Evolutionary conservation across 805 yeast genomes (phyloP).

Genomic region (Nakazawaea ambrosiae): DNA sequence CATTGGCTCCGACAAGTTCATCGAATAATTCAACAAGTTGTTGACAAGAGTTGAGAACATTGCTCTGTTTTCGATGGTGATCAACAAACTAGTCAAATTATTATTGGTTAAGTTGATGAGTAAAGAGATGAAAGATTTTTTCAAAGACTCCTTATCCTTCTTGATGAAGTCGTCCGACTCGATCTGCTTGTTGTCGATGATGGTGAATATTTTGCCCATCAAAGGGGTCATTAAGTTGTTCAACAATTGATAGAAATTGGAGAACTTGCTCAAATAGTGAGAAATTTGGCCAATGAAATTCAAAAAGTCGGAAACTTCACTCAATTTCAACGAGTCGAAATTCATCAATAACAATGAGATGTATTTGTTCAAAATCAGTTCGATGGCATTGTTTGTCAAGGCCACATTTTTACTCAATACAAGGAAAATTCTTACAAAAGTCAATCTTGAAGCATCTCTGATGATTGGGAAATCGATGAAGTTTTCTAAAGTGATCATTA

Average conservation of each 20-base stretch:
- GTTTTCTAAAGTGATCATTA: conserved; percentile 74
- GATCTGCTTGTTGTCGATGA: conserved; percentile 17
- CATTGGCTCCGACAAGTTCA: conserved; percentile 54
- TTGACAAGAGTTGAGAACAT: conserved; percentile 55
- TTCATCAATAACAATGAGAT: conserved; percentile 57
- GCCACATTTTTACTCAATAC: conserved; percentile 43
- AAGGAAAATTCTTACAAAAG: conserved; percentile 82
- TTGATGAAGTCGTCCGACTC: conserved; percentile 26
- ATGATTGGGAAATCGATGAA: conserved; percentile 59
- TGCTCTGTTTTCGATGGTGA: conserved; percentile 59
- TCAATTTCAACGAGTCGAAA: conserved; percentile 47
- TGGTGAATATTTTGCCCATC: conserved; percentile 49
- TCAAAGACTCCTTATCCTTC: conserved; percentile 59
- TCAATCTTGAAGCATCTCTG: conserved; percentile 80
- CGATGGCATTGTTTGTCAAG: conserved; percentile 37
- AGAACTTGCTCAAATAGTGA: conserved; percentile 65
- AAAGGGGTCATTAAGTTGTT: conserved; percentile 73
- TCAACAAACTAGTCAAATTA: conserved; percentile 69
- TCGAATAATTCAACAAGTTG: conserved; percentile 58
- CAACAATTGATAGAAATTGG: conserved; percentile 63
- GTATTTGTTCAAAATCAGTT: conserved; percentile 54
- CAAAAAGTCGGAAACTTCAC: conserved; percentile 74
- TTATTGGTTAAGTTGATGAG: conserved; percentile 67
- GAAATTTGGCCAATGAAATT: conserved; percentile 84
- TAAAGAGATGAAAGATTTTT: conserved; percentile 63